phyloP scores from a whole-genome alignment of 129 eudicot species.

The Arctium minus region DNA sequence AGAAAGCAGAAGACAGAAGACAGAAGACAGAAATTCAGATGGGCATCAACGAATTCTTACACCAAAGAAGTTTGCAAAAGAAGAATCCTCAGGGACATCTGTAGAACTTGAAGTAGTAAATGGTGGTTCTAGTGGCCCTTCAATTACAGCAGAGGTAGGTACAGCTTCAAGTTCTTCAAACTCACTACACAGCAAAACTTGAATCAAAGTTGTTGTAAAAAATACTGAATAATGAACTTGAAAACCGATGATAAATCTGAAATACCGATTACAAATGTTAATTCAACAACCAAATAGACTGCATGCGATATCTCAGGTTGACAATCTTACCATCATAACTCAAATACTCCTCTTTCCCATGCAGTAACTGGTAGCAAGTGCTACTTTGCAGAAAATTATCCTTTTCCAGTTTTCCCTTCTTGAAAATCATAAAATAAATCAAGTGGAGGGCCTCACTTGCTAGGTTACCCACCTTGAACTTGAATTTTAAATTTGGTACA shows the following conservation, averaged over 20 bases:
- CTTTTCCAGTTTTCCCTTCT: background rate
- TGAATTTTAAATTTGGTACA: too few relatives aligned
- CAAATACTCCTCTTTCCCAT: too few relatives aligned
- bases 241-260: background rate
- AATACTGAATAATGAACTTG: background rate
- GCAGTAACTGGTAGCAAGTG: background rate
- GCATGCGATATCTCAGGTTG: too few relatives aligned
- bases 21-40: background rate
- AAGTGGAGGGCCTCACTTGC: background rate
- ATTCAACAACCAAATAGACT: background rate
- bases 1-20: background rate
- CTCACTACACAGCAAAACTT: slow-evolving; percentile 39
- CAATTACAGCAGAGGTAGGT: slow-evolving; percentile 70
- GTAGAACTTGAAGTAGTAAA: slow-evolving; percentile 40
- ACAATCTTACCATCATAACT: too few relatives aligned
- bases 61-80: slow-evolving; percentile 70
- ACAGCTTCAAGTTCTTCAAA: slow-evolving; percentile 85
- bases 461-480: background rate
- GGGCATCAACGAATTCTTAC: slow-evolving; percentile 31
- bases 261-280: background rate
- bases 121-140: slow-evolving; percentile 68
- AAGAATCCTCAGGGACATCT: slow-evolving; percentile 55
- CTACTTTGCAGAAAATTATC: too few relatives aligned
- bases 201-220: background rate
- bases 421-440: background rate